Evolutionary conservation across 345 rosid species (phyloP).

Genomic region (Turritis glabra): DNA sequence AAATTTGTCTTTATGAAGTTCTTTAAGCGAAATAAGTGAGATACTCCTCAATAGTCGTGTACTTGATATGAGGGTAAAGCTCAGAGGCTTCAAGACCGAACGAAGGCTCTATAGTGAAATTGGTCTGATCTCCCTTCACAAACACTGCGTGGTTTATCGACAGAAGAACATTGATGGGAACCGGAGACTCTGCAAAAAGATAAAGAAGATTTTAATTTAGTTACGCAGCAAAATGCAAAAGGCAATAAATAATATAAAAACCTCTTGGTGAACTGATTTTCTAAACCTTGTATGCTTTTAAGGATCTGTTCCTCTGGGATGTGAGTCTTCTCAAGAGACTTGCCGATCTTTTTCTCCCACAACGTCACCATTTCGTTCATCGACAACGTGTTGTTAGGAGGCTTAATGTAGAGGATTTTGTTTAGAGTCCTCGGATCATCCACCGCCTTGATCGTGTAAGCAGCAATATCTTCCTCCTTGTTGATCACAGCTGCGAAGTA

Average conservation of each 20-base stretch:
- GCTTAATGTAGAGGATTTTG: conserved; percentile 56
- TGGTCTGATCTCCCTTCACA: conserved; percentile 74
- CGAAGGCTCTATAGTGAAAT: conserved; percentile 64
- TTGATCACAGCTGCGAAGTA: conserved; percentile 49
- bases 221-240: too few species aligned
- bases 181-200: conserved; percentile 64
- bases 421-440: conserved; percentile 68
- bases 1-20: not conserved
- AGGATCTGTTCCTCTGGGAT: conserved; percentile 60
- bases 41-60: conserved; percentile 68
- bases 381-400: conserved; percentile 55
- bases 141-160: conserved; percentile 59
- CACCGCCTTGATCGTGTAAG: conserved; percentile 55
- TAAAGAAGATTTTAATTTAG: too few species aligned
- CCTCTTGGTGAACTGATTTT: not conserved
- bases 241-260: not conserved
- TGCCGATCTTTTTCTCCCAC: conserved; percentile 76
- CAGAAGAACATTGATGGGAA: conserved; percentile 50
- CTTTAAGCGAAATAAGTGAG: conserved; percentile 55
- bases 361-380: conserved; percentile 59
- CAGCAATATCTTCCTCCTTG: conserved; percentile 60
- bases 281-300: conserved; percentile 55
- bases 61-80: conserved; percentile 77
- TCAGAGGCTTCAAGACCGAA: conserved; percentile 79
- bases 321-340: conserved; percentile 54